phyloP scores from a whole-genome alignment of 1,284 basidiomycete genomes.

The Porodaedalea pini region DNA sequence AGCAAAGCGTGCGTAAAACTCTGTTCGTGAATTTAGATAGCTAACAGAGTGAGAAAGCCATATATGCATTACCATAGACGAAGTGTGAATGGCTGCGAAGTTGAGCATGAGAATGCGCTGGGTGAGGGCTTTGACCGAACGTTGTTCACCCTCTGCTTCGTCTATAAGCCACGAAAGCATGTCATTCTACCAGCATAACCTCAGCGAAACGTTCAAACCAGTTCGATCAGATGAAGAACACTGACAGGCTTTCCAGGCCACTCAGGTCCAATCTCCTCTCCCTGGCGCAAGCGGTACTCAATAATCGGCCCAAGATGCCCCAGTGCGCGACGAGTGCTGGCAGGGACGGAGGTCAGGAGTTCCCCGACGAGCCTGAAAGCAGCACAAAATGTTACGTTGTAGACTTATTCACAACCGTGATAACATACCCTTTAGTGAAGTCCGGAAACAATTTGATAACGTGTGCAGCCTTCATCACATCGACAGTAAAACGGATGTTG shows the following conservation, averaged over 20 bases:
- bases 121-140: constrained; percentile 30
- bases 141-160: constrained; percentile 33
- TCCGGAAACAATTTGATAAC: constrained; percentile 35
- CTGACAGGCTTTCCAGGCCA: constrained; percentile 39
- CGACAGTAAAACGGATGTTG: constrained; percentile 32
- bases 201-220: neutral
- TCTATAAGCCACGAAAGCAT: constrained; percentile 45
- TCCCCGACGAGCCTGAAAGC: constrained; percentile 5
- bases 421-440: constrained; percentile 36
- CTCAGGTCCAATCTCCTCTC: constrained; percentile 32
- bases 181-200: constrained; percentile 33
- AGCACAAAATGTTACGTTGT: neutral
- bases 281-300: constrained; percentile 33
- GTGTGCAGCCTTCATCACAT: constrained; percentile 29
- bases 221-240: constrained; percentile 17
- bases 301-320: constrained; percentile 36
- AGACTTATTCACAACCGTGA: neutral
- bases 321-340: constrained; percentile 18
- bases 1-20: constrained; percentile 37
- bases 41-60: constrained; percentile 14
- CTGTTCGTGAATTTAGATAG: constrained; percentile 19
- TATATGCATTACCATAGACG: constrained; percentile 29
- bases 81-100: constrained; percentile 42
- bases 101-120: constrained; percentile 34
- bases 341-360: constrained; percentile 9